A percentile compares a stretch with the other conserved stretches of the same genome.
These are phyloP conservation scores for Aaosphaeria pasadenensis DNA, from an alignment of 2,329 filamentous ascomycete genomes.

Conservation along the genomic window DNA sequence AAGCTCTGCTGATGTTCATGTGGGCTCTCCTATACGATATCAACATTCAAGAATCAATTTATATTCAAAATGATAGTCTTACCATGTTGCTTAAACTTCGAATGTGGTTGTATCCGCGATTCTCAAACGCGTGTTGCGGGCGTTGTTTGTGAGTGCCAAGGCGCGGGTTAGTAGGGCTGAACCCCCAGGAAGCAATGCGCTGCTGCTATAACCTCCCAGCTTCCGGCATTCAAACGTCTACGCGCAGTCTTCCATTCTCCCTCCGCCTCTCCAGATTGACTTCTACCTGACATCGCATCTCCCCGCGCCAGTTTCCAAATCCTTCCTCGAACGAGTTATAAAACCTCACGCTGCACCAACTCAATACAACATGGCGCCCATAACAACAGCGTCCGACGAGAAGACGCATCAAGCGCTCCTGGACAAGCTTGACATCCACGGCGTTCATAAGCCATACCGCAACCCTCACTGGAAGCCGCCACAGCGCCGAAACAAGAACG, in stretches of 20 bases:
- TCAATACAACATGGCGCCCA: slow-evolving; percentile 49
- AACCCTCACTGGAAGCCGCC: slow-evolving; percentile 88
- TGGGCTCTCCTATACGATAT: slow-evolving; percentile 69
- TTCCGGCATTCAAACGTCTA: no score
- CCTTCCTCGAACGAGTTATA: not conserved
- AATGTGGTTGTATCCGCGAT: no score
- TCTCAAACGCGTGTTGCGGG: no score
- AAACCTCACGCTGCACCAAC: not conserved
- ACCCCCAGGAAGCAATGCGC: no score
- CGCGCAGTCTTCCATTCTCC: no score
- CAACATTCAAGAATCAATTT: no score
- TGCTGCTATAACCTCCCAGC: no score
- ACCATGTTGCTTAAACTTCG: no score
- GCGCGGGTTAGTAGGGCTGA: no score
- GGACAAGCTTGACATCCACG: slow-evolving; percentile 87
- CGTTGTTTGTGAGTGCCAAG: no score
- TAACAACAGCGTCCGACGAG: slow-evolving; percentile 71
- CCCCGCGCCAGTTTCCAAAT: not conserved
- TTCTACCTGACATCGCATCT: not conserved
- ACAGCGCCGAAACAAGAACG: slow-evolving; percentile 96
- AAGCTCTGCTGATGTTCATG: slow-evolving; percentile 97
- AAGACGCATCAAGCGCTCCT: slow-evolving; percentile 78
- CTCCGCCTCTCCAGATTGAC: not conserved
- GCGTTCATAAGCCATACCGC: slow-evolving; percentile 83
- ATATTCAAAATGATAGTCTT: no score